Evolutionary conservation across 2,329 filamentous ascomycete species (phyloP), one percentile per base, ranked within the genome.

Genomic region (Epichloe coenophiala): DNA sequence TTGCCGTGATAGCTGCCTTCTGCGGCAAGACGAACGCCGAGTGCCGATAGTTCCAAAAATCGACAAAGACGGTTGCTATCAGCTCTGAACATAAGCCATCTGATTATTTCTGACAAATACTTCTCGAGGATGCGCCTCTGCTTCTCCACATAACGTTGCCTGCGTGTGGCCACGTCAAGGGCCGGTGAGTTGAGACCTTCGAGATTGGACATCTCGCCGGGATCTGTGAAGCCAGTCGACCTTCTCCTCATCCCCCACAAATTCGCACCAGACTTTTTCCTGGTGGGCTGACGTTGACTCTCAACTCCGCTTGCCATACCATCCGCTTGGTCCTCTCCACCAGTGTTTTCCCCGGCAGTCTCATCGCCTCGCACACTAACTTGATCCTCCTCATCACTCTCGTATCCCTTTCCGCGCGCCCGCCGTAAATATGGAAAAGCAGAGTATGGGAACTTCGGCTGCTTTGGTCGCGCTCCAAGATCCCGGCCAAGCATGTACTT

Each of bases 1-100:
- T 98, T 98, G 53, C 93, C 94, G 63, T 98, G 93, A 60, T 96
- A 97, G 59, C 90, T 95, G 31, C 89, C 90, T 67, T 98, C 94
- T 0, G 91, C 89, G 23, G 93, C 93, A 47, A 98, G 78, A 45
- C 94, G 83, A 47, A 98, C 89, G 21, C 93, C 93, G 5, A 98
- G 75, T 1, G 94, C 91, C 19, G 93, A 98, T 8, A 98, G 73
- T 64, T 98, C 93, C 2, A 98, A 73, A 64, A 98, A 98, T 56
- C 94, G 93, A 69, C 93, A 98, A 4, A 98, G 74, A 9, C 93
- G 82, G 61, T 96, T 97, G 68, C 89, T 96, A 66, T 97, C 91
- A 6, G 93, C 83, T 44, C 91, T 81, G 69, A 98, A 98, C 68
- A 98, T 97, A 59, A 98, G 81, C 78, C 91, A 97, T 49, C 88